A percentile compares a stretch with the other conserved stretches of the same genome.
Conservation (phyloP, 140 eudicot genomes). For the Erigeron philadelphicus region DNA sequence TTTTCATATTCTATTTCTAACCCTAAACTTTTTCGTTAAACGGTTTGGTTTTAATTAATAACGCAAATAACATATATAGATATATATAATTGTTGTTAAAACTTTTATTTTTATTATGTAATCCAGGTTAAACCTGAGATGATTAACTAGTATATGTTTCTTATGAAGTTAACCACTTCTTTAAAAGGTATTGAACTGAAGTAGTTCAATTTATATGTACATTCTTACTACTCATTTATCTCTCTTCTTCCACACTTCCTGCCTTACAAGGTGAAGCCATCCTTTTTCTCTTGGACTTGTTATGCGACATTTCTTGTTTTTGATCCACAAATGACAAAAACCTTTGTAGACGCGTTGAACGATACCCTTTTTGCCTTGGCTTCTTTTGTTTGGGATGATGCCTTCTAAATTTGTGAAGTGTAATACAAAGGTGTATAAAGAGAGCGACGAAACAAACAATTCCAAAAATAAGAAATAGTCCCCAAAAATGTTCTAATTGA, state of each 20-base stretch:
- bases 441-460: neutral
- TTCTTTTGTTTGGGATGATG: neutral
- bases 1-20: no score
- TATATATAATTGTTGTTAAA: no score
- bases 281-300: neutral
- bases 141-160: no score
- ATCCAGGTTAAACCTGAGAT: no score
- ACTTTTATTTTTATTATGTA: no score
- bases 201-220: no score
- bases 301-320: neutral
- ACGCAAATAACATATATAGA: no score
- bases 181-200: no score
- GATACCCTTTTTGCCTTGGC: conserved; percentile 3
- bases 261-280: neutral
- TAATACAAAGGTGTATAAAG: neutral
- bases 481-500: conserved; percentile 1
- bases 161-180: no score
- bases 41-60: no score
- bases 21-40: no score
- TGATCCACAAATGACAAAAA: neutral
- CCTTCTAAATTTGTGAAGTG: neutral
- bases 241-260: neutral
- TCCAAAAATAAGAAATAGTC: neutral
- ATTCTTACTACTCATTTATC: no score
- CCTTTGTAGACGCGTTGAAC: neutral